A percentile compares a stretch with the other conserved stretches of the same genome.
phyloP scores from a whole-genome alignment of 441 rosid genomes.

The Gossypium laxum region DNA sequence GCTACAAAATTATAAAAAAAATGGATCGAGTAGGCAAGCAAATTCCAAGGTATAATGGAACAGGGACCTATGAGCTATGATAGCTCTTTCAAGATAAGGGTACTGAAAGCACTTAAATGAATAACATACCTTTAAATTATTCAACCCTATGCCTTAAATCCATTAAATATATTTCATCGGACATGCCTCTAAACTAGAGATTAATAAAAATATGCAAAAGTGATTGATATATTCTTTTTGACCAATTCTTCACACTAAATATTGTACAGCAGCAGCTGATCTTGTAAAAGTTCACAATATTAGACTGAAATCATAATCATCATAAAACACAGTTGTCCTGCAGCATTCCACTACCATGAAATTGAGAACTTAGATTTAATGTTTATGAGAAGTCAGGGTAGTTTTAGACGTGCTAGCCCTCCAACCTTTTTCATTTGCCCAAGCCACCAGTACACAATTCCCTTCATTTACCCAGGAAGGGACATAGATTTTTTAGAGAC shows the following conservation, averaged over 20 bases:
- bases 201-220: not conserved
- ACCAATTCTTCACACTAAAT: not conserved
- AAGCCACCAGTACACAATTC: not conserved
- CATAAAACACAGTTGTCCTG: not conserved
- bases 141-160: not conserved
- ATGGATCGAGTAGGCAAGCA: conserved; percentile 2
- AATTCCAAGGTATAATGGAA: not conserved
- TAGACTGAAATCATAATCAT: not conserved
- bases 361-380: not conserved
- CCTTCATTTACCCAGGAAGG: not conserved
- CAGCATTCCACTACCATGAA: conserved; percentile 7
- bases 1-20: not conserved
- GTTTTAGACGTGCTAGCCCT: not conserved
- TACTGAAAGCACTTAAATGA: not conserved
- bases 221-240: not conserved
- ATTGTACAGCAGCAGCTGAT: conserved; percentile 1
- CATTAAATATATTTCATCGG: not conserved
- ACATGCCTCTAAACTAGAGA: conserved; percentile 4
- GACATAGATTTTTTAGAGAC: not conserved
- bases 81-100: conserved; percentile 3
- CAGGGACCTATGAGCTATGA: not conserved
- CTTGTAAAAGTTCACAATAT: not conserved
- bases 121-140: not conserved
- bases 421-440: not conserved
- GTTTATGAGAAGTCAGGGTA: not conserved